These are phyloP conservation scores for Microdochium trichocladiopsis DNA, from an alignment of 2,329 filamentous ascomycete genomes.

Conservation along the genomic window DNA sequence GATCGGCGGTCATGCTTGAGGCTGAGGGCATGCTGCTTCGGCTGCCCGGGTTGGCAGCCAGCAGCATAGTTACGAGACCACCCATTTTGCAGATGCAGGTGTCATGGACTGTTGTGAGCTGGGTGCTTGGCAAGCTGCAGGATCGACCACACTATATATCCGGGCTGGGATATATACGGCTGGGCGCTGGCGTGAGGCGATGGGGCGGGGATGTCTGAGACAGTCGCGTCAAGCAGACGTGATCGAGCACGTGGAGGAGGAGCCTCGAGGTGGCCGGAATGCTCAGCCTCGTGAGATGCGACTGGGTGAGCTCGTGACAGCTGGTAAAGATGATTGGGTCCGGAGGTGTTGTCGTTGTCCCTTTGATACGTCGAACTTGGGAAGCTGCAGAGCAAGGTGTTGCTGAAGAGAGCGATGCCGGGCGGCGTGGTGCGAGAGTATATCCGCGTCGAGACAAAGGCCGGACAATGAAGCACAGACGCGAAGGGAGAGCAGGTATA, in stretches of 20 bases:
- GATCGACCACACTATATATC: too few relatives aligned
- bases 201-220: background rate
- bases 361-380: too few relatives aligned
- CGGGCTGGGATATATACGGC: background rate
- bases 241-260: background rate
- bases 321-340: too few relatives aligned
- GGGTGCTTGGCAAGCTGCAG: too few relatives aligned
- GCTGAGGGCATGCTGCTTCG: background rate
- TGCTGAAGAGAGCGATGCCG: too few relatives aligned
- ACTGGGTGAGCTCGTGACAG: too few relatives aligned
- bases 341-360: constrained; percentile 5
- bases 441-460: background rate
- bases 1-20: constrained; percentile 3
- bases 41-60: background rate
- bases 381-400: background rate
- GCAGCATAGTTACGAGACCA: background rate
- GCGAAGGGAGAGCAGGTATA: background rate
- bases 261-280: constrained; percentile 2
- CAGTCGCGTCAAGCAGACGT: background rate
- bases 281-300: background rate
- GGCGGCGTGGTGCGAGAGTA: too few relatives aligned
- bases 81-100: background rate
- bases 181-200: background rate
- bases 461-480: background rate
- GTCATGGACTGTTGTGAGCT: too few relatives aligned